phyloP scores from a whole-genome alignment of 306 rosid species.

The Mucuna pruriens region DNA sequence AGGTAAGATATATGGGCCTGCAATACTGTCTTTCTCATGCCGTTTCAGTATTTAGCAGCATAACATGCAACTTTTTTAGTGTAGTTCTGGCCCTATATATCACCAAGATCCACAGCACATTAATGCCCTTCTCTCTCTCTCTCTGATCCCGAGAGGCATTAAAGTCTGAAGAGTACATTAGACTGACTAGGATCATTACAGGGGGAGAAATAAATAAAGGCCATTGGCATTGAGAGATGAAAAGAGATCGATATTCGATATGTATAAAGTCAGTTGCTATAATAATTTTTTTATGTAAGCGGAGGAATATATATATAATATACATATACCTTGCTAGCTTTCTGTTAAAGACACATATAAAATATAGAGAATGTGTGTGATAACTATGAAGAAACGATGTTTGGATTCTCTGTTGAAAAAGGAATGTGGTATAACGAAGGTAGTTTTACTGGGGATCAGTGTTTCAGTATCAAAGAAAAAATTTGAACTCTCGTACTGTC shows the following conservation, averaged over 20 bases:
- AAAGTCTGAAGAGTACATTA: conserved; percentile 35
- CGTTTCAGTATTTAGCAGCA: conserved; percentile 41
- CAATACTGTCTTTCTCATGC: conserved; percentile 32
- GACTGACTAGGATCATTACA: conserved; percentile 43
- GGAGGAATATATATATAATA: background rate
- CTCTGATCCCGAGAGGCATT: conserved; percentile 52
- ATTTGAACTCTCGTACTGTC: conserved; percentile 28
- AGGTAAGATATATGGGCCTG: conserved; percentile 36
- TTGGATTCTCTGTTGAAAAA: conserved; percentile 43
- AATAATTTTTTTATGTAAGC: background rate
- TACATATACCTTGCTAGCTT: conserved; percentile 2
- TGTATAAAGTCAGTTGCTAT: background rate
- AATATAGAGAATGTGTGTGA: conserved; percentile 22
- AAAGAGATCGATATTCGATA: background rate
- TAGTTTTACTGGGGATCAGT: conserved; percentile 46
- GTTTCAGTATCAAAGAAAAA: conserved; percentile 39
- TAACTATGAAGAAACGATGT: conserved; percentile 38
- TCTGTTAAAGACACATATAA: background rate
- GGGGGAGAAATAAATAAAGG: background rate
- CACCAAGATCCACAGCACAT: conserved; percentile 43
- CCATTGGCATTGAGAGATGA: background rate
- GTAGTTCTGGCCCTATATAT: conserved; percentile 54
- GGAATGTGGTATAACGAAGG: conserved; percentile 40
- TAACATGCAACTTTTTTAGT: conserved; percentile 60
- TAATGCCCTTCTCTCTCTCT: conserved; percentile 21